Conservation (phyloP, 139 green algal genomes). For the Edaphochlamys debaryana region DNA sequence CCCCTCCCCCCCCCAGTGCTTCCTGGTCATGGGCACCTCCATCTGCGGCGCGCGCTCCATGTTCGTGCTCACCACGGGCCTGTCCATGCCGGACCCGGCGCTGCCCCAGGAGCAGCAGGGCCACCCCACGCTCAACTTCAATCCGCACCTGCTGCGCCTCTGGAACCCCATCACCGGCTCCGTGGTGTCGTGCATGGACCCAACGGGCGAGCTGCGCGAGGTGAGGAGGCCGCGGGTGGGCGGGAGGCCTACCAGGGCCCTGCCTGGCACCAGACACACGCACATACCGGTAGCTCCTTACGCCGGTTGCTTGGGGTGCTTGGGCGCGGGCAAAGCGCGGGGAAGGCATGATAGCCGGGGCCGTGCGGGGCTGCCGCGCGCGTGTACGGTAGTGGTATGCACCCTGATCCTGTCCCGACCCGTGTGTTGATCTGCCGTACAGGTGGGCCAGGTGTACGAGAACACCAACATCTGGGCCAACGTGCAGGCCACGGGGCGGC, state of each 20-base stretch:
- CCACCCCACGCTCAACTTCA: slow-evolving; percentile 25
- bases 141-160: slow-evolving; percentile 58
- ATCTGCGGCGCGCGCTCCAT: slow-evolving; percentile 41
- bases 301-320: no score
- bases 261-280: no score
- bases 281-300: no score
- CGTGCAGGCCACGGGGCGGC: slow-evolving; percentile 55
- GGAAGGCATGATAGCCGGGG: no score
- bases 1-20: slow-evolving; percentile 59
- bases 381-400: no score
- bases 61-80: slow-evolving; percentile 69
- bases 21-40: slow-evolving; percentile 65
- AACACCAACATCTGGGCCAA: slow-evolving; percentile 74
- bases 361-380: no score
- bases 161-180: slow-evolving; percentile 70
- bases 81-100: not conserved
- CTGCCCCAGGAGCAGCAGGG: slow-evolving; percentile 1
- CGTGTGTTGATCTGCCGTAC: no score
- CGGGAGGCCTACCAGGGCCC: no score
- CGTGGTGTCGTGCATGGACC: slow-evolving; percentile 54
- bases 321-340: no score
- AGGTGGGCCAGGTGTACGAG: slow-evolving; percentile 69
- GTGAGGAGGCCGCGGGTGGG: slow-evolving; percentile 44
- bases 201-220: slow-evolving; percentile 62
- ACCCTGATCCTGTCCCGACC: no score